Base-by-base conservation (phyloP, 257 asterid species). In the Solanum corneliomulleri region DNA sequence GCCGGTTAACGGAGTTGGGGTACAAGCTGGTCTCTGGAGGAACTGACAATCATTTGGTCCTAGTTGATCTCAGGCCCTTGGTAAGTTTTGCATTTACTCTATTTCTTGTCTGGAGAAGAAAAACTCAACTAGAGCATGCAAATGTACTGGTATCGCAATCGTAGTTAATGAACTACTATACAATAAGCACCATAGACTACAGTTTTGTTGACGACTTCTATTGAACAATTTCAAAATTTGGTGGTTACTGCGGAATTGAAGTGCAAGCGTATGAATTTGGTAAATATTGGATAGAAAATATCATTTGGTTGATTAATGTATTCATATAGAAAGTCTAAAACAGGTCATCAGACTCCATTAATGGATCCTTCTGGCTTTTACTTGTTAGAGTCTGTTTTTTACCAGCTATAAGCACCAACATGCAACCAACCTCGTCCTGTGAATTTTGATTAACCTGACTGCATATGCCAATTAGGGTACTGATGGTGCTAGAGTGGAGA, bases 401-500 rank as follows among this genome's bases (percentile, higher is more conserved):
- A 16, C 27, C 42, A 25, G 18, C 42, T 45, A 15, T 18, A 47
- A 80, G 29, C 41, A 78, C 42, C 66, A 80, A 27, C 29, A 16
- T 27, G 27, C 20, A 29, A 29, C 2, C 85, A 47, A 47, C 27
- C 68, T 49, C 12, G 3, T 80, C 85, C 20, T 80, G 14, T 80
- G 2, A 47, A 49, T 44, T 49, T 49, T 0, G 44, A 81, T 81
- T 49, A 47, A 81, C 69, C 45, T 1, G 15, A 3, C 69, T 29
- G 27, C 44, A 81, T 49, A 18, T 81, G 44, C 16, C 85, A 81
- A 49, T 49, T 68, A 97, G 99, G 98, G 97, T 70, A 66, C 93
- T 85, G 99, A 97, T 83, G 99, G 99, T 87, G 99, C 99, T 76
- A 91, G 99, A 86, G 98, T 89, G 90, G 99, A 97, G 93, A 97